Base-by-base conservation (phyloP, 306 rosid genomes). In the Rosa persica region DNA sequence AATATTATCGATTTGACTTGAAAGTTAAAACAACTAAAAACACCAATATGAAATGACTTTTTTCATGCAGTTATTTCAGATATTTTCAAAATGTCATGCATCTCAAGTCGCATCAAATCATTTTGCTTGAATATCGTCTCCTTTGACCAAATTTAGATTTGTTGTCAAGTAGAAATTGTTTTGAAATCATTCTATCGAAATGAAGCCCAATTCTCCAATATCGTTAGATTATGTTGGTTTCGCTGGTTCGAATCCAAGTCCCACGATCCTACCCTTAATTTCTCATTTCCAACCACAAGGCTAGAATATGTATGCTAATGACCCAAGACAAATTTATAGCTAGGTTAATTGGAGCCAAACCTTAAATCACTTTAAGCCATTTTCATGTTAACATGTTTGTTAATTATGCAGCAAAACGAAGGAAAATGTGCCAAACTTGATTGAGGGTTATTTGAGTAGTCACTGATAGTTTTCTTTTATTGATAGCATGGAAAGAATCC, bases 401-500 rank as follows among this genome's bases (percentile, higher is more conserved):
- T 61, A 62, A 12, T 15, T 34, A 34, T 60, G 66, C 34, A 58
- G 13, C 7, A n/a, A 55, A 55, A n/a, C n/a, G 62, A 55, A 55
- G 27, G 30, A 54, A 20, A 54, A 8, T 8, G 30, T 3, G 13
- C n/a, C 62, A n/a, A 55, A 4, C 22, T 5, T 5, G 39, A 11
- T 17, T 65, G 46, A 16, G 17, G 70, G 23, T 16, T 64, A 30
- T 65, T 16, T 34, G 44, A 12, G 27, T 39, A 17, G 22, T 40
- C 54, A 30, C 67, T 39, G 17, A 44, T 16, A 4, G 38, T 47
- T 12, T 34, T 15, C 47, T 72, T 30, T 55, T 34, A 54, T 48
- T 74, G 52, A 79, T 90, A 94, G 98, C 84, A 86, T 89, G 97
- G 96, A 90, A 78, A 88, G 78, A 70, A 92, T 92, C 81, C 89